Evolutionary conservation across 2,329 filamentous ascomycete species (phyloP).

Genomic region (Fusarium anthophilum): DNA sequence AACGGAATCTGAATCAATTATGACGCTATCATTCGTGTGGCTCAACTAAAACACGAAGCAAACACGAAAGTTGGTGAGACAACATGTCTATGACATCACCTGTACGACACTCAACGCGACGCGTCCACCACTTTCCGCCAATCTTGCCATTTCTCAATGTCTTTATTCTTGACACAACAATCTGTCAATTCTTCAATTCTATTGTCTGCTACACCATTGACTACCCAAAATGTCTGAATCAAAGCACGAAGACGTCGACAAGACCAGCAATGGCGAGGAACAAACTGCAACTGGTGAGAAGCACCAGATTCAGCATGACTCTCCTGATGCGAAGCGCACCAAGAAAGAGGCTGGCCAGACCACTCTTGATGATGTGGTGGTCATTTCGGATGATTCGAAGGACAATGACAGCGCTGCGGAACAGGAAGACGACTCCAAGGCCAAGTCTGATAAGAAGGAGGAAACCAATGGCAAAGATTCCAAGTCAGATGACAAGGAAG

Average conservation of each 20-base stretch:
- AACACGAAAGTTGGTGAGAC: conserved; percentile 7
- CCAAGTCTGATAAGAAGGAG: neutral
- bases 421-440: neutral
- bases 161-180: neutral
- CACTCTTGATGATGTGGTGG: conserved; percentile 34
- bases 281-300: conserved; percentile 39
- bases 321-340: conserved; percentile 40
- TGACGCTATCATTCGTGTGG: conserved; percentile 3
- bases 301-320: conserved; percentile 42
- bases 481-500: neutral
- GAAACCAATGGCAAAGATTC: conserved; percentile 11
- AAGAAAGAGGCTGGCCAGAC: conserved; percentile 38
- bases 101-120: conserved; percentile 27
- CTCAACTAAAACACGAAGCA: conserved; percentile 20
- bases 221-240: conserved; percentile 23
- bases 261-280: conserved; percentile 18
- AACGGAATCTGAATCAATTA: neutral
- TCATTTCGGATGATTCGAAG: neutral
- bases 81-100: conserved; percentile 41
- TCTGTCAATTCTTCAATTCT: neutral
- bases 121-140: conserved; percentile 1
- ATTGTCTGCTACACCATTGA: neutral
- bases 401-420: conserved; percentile 4
- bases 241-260: neutral
- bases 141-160: neutral